Base-by-base conservation (phyloP, 2,329 filamentous ascomycete genomes). In the Pestalotiopsis sp. region DNA sequence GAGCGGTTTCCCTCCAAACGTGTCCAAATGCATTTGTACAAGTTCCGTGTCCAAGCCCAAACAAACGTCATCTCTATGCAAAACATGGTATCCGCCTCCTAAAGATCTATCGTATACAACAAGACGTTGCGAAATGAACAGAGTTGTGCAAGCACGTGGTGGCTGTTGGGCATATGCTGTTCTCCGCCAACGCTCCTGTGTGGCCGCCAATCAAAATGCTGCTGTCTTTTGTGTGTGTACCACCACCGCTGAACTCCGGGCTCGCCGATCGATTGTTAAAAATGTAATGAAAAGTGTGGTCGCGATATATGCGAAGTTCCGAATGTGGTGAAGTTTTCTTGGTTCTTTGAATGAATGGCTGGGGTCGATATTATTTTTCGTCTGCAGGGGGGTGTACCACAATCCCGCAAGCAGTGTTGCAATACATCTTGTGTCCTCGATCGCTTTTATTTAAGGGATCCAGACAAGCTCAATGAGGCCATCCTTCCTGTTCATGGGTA, bases 401-500 rank as follows among this genome's bases (percentile, higher is more conserved):
- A 1, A 52, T 23, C 45, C 45, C 45, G 17, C 45, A 9, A 59
- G 57, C 57, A 20, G 17, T 59, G 57, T 38, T 36, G n/a, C 13
- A 39, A 36, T 36, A 36, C 60, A 39, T 38, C 60, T 62, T 69
- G 52, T 73, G 25, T 71, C 61, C 23, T 38, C n/a, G 64, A 20
- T 62, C 57, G 39, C 69, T 36, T 23, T 12, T 23, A 41, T 52
- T 73, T 74, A 78, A 14, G 85, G 82, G 56, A 88, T 79, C 87
- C 87, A 89, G 66, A 89, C 82, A 68, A 89, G 79, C 79, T 89
- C 87, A 59, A 89, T 81, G 39, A 89, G 75, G 3, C 87, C 87
- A 73, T 89, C 87, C 20, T 83, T 80, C 65, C 83, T 81, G 71
- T 82, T 86, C 86, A 89, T 87, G 0, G 81, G 79, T 66, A 78